Percentiles rank a stretch among this genome's conserved stretches.
Evolutionary conservation across 2,329 filamentous ascomycete genomes (phyloP).

Genomic region (Trichoderma endophyticum): DNA sequence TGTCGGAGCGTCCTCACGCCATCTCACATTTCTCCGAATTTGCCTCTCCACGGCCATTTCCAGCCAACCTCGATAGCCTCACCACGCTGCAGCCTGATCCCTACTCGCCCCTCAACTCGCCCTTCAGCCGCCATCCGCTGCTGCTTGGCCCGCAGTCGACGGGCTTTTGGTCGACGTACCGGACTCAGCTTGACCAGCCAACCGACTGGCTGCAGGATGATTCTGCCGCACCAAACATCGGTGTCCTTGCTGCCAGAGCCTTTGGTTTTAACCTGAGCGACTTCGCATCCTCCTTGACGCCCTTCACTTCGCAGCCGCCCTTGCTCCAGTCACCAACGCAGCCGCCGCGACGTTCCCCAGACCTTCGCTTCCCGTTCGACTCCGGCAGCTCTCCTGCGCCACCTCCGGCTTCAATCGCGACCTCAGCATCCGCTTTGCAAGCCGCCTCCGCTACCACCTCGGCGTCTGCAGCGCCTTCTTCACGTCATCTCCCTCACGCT

Average conservation of each 20-base stretch:
- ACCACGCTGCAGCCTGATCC: conserved; percentile 1
- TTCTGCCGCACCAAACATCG: neutral
- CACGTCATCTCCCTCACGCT: neutral
- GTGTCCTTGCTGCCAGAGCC: neutral
- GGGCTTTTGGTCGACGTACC: neutral
- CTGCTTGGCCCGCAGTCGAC: neutral
- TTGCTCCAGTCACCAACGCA: neutral
- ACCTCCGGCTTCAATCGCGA: neutral
- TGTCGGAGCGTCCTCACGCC: conserved; percentile 18
- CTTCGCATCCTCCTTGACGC: neutral
- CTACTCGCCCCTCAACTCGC: neutral
- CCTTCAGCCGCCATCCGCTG: neutral
- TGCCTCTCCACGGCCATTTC: neutral
- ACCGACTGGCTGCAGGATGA: neutral
- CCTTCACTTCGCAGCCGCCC: neutral
- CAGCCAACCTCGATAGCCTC: neutral
- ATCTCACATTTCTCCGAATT: neutral
- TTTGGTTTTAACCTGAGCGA: neutral
- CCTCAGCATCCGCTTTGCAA: neutral
- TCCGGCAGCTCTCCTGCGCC: neutral
- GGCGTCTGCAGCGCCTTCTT: neutral
- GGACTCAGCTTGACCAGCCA: neutral
- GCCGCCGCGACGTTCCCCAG: neutral
- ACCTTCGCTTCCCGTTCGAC: neutral
- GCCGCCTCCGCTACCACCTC: neutral